phyloP scores from a whole-genome alignment of 2,329 filamentous ascomycete genomes.

The Macrophomina tecta region DNA sequence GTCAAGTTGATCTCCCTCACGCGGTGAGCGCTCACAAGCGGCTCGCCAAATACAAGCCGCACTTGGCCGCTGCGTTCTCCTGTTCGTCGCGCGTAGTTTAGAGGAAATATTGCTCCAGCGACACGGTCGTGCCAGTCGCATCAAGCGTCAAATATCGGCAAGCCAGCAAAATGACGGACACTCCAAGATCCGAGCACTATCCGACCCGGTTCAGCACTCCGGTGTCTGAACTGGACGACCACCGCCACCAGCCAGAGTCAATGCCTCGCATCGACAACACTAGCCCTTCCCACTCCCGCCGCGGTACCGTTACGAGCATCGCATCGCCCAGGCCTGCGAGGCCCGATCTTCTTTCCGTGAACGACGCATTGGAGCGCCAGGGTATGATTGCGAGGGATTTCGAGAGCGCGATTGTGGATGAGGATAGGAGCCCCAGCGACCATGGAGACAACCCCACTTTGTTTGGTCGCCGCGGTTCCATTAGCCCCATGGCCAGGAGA shows the following conservation, averaged over 20 bases:
- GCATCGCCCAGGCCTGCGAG: slow-evolving; percentile 31
- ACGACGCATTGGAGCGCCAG: slow-evolving; percentile 51
- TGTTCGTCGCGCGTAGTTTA: not conserved
- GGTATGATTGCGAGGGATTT: slow-evolving; percentile 73
- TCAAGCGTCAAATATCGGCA: not conserved
- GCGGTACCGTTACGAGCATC: slow-evolving; percentile 76
- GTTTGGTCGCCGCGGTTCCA: slow-evolving; percentile 57
- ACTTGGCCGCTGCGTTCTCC: not conserved
- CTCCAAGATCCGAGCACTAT: slow-evolving; percentile 69
- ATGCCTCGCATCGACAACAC: slow-evolving; percentile 60
- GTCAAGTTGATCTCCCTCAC: slow-evolving; percentile 58
- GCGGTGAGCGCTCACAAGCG: slow-evolving; percentile 62
- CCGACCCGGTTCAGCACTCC: slow-evolving; percentile 74
- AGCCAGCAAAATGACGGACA: slow-evolving; percentile 55
- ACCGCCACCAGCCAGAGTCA: slow-evolving; percentile 71
- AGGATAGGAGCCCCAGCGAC: slow-evolving; percentile 58
- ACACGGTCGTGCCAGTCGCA: not conserved
- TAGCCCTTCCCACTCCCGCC: slow-evolving; percentile 55
- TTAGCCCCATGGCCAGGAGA: slow-evolving; percentile 47
- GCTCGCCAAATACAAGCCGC: slow-evolving; percentile 46
- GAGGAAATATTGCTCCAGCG: not conserved
- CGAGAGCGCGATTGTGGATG: slow-evolving; percentile 75
- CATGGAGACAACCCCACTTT: slow-evolving; percentile 44
- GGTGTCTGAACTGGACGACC: slow-evolving; percentile 84
- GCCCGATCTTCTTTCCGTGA: slow-evolving; percentile 36